phyloP scores from a whole-genome alignment of 352 stramenopile genomes.

The Globisporangium mamillatum region DNA sequence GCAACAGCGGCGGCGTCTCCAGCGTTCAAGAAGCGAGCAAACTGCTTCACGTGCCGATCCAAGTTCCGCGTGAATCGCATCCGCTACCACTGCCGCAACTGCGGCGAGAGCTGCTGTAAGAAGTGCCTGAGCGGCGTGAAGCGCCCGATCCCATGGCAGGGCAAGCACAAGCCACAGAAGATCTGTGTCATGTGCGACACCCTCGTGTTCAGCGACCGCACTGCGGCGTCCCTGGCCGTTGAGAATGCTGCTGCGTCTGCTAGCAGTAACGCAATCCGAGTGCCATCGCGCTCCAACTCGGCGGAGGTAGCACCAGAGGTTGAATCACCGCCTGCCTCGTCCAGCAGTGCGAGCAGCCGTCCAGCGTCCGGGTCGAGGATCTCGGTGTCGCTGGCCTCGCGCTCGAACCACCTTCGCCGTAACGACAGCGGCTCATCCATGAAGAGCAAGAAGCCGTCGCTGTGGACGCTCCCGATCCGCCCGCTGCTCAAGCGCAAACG shows the following conservation, averaged over 20 bases:
- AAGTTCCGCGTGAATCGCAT: conserved; percentile 32
- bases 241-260: neutral
- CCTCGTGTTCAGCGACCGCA: conserved; percentile 29
- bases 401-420: conserved; percentile 11
- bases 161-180: conserved; percentile 46
- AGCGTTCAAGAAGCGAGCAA: conserved; percentile 29
- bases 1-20: conserved; percentile 10
- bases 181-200: conserved; percentile 53
- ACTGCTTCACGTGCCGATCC: conserved; percentile 42
- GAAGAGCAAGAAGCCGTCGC: conserved; percentile 31
- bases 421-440: conserved; percentile 14
- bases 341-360: conserved; percentile 12
- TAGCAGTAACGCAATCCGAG: neutral
- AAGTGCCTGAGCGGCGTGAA: conserved; percentile 43
- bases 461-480: conserved; percentile 48
- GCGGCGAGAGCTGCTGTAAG: conserved; percentile 54
- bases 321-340: conserved; percentile 23
- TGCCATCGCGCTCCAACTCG: conserved; percentile 9
- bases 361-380: conserved; percentile 11
- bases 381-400: conserved; percentile 16
- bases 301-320: neutral
- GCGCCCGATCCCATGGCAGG: conserved; percentile 32
- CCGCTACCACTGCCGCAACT: conserved; percentile 72
- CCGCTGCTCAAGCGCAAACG: conserved; percentile 49
- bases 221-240: neutral